phyloP scores from a whole-genome alignment of 805 yeast genomes.

The Zygotorulaspora danielsina region DNA sequence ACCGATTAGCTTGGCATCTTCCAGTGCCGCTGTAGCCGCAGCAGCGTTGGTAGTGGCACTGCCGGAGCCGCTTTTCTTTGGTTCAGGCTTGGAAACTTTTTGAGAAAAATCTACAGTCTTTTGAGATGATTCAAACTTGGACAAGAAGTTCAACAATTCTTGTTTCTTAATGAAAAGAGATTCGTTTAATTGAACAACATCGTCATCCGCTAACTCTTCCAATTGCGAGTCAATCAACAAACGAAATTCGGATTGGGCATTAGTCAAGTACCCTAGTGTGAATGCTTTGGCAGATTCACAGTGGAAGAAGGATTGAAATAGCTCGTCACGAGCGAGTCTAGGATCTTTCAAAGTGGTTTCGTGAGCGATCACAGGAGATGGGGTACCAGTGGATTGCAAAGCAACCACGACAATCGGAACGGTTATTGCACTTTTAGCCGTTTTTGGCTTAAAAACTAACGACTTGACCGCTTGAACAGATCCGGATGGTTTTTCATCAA shows the following conservation, averaged over 20 bases:
- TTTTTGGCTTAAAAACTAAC: conserved; percentile 85
- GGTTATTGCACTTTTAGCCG: conserved; percentile 74
- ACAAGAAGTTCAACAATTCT: conserved; percentile 33
- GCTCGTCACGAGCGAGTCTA: conserved; percentile 78
- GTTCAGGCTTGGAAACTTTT: conserved; percentile 38
- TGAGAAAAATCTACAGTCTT: conserved; percentile 49
- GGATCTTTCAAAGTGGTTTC: conserved; percentile 76
- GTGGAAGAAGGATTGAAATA: conserved; percentile 53
- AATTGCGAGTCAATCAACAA: conserved; percentile 31
- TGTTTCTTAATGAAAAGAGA: conserved; percentile 22
- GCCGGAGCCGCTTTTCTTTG: conserved; percentile 31
- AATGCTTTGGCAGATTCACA: conserved; percentile 31
- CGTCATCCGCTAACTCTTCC: conserved; percentile 39
- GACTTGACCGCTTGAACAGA: conserved; percentile 60
- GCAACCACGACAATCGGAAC: conserved; percentile 82
- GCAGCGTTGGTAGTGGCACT: conserved; percentile 22
- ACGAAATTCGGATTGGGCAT: conserved; percentile 28
- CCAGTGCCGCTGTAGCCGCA: conserved; percentile 52
- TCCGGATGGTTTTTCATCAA: conserved; percentile 45
- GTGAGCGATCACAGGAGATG: conserved; percentile 59
- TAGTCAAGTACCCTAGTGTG: conserved; percentile 39
- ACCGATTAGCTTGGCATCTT: conserved; percentile 89
- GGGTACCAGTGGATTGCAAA: conserved; percentile 63
- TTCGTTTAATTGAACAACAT: conserved; percentile 30
- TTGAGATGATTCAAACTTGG: conserved; percentile 39